Base-by-base conservation (phyloP, 2,329 filamentous ascomycete genomes). In the Acarospora socialis region DNA sequence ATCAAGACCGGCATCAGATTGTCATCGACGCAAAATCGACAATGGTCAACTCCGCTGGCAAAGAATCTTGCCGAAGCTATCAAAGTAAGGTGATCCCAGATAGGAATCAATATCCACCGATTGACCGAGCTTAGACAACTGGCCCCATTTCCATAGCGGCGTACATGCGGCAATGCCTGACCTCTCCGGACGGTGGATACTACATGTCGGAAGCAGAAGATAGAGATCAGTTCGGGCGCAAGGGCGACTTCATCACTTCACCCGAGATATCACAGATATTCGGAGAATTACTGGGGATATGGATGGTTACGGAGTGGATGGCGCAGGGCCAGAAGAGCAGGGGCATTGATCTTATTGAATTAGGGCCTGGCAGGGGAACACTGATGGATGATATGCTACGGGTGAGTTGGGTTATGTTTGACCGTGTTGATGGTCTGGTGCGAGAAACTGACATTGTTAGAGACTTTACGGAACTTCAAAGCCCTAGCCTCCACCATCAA, bases 151-250 rank as follows among this genome's bases (percentile, higher is more conserved):
- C 90, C 1, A 70, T 98, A 38, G 86, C 90, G 4, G 78, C 83
- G 32, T 98, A 86, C 55, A 98, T 98, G 90, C 86, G 90, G 52
- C 92, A 95, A 77, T 94, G 87, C 54, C 71, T 98, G 41, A 98
- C 90, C 1, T 81, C 81, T 7, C 81, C 90, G 39, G 60, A 83
- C 22, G 84, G 83, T 36, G 90, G 90, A 33, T 98, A 98, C 61
- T 98, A 98, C 58, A 95, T 84, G 1, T 72, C 77, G 4, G 71
- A 72, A 37, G 36, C 35, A 15, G 30, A 41, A 22, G 75, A 69
- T 13, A 70, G 76, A 28, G 86, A 94, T 50, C 86, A 87, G 41
- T 98, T 98, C 46, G 90, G 90, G n/a, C 63, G 71, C 34, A 81
- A 82, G 49, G 90, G 90, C 16, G 90, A 98, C 56, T 98, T 98